A percentile compares a stretch with the other conserved stretches of the same genome.
phyloP scores from a whole-genome alignment of 2,329 filamentous ascomycete species.

The Nothopassalora personata region DNA sequence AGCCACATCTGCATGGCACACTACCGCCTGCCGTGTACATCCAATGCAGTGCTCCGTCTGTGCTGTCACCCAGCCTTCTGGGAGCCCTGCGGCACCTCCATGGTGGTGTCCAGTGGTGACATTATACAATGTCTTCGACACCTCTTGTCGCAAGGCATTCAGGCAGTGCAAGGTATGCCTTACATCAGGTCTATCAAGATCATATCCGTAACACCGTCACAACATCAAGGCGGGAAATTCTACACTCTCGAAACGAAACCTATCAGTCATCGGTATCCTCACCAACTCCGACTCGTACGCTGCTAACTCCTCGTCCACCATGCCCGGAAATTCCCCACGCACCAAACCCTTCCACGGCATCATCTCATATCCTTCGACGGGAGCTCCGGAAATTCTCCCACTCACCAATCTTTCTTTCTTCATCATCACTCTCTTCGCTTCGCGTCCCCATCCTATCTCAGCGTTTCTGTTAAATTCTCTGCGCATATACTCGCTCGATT shows the following conservation, averaged over 20 bases:
- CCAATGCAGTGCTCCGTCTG: constrained; percentile 22
- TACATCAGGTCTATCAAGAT: constrained; percentile 10
- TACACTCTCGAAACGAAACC: constrained; percentile 13
- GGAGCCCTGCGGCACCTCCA: not conserved
- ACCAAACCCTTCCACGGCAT: constrained; percentile 15
- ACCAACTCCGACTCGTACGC: constrained; percentile 10
- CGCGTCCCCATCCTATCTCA: constrained; percentile 12
- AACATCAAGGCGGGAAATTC: not conserved
- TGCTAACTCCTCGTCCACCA: constrained; percentile 12
- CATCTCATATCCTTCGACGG: constrained; percentile 13
- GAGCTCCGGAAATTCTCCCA: constrained; percentile 15
- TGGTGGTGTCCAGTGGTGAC: constrained; percentile 3
- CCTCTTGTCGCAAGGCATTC: constrained; percentile 17
- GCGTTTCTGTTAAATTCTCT: constrained; percentile 11
- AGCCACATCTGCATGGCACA: constrained; percentile 20
- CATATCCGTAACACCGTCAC: not conserved
- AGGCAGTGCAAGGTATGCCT: constrained; percentile 22
- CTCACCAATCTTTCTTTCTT: constrained; percentile 4
- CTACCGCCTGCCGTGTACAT: constrained; percentile 16
- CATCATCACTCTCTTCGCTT: constrained; percentile 3
- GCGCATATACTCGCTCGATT: constrained; percentile 9
- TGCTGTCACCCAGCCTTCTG: constrained; percentile 7
- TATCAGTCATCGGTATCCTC: constrained; percentile 5
- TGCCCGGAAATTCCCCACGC: constrained; percentile 12
- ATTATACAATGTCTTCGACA: constrained; percentile 16